A percentile compares a stretch with the other conserved stretches of the same genome.
Evolutionary conservation across 169 alveolate species (phyloP).

Genomic region (Plasmodium gonderi): DNA sequence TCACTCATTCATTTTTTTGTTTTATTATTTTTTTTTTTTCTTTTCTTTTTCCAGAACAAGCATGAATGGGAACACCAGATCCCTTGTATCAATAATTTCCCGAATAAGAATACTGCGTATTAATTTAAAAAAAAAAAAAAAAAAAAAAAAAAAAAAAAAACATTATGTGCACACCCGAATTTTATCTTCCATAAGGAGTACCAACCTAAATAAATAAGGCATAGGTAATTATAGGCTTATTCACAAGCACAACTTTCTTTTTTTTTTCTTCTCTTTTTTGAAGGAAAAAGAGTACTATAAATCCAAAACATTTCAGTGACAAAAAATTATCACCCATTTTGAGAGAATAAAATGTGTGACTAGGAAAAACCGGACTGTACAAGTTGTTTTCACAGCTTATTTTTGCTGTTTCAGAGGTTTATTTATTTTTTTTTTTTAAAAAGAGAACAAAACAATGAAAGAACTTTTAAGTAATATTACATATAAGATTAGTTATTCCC

Average conservation of each 20-base stretch:
- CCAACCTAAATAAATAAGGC: neutral
- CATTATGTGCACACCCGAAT: neutral
- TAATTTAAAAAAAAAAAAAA: neutral
- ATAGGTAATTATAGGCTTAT: neutral
- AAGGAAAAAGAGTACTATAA: neutral
- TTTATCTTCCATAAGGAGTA: neutral
- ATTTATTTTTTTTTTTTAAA: neutral
- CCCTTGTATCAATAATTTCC: too few species aligned
- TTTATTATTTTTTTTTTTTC: neutral
- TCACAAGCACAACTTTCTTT: neutral
- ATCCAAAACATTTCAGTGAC: neutral
- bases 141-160: neutral
- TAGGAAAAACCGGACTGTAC: neutral
- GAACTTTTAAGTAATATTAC: neutral
- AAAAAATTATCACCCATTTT: neutral
- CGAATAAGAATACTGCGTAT: too few species aligned
- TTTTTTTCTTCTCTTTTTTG: neutral
- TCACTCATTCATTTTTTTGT: neutral
- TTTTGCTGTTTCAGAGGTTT: neutral
- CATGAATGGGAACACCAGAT: too few species aligned
- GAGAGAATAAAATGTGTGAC: neutral
- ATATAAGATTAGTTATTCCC: neutral
- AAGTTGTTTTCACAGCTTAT: neutral
- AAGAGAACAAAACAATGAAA: neutral
- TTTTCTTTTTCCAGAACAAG: too few species aligned